Percentiles rank a stretch among this genome's conserved stretches.
These are phyloP conservation scores for Sporothrix protearum DNA, from an alignment of 2,329 filamentous ascomycete genomes.

Conservation along the genomic window DNA sequence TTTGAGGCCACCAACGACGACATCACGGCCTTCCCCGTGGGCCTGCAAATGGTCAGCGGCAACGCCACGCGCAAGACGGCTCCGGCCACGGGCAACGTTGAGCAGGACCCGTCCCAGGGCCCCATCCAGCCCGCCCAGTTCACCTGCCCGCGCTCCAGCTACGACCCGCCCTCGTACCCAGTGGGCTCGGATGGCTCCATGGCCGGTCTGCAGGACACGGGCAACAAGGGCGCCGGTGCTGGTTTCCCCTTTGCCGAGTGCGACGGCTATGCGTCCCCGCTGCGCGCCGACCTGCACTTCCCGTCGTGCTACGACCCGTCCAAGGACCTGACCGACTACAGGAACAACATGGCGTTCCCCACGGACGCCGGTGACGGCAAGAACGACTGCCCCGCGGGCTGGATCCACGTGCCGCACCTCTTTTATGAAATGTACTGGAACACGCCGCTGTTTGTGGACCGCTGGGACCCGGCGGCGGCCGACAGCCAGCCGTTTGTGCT, in stretches of 20 bases:
- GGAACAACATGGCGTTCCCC: slow-evolving; percentile 66
- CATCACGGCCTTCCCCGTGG: slow-evolving; percentile 65
- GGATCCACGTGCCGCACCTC: slow-evolving; percentile 53
- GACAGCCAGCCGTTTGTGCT: slow-evolving; percentile 64
- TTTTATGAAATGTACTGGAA: slow-evolving; percentile 62
- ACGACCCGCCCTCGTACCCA: slow-evolving; percentile 51
- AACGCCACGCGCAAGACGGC: slow-evolving; percentile 56
- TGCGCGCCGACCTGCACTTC: slow-evolving; percentile 66
- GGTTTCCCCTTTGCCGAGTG: slow-evolving; percentile 71
- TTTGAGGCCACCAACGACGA: slow-evolving; percentile 63
- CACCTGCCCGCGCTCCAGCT: slow-evolving; percentile 56
- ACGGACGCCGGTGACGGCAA: slow-evolving; percentile 43
- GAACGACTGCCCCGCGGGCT: slow-evolving; percentile 53
- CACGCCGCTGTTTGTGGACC: slow-evolving; percentile 49
- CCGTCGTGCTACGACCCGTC: slow-evolving; percentile 70
- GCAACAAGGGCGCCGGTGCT: slow-evolving; percentile 54
- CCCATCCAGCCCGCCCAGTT: slow-evolving; percentile 54
- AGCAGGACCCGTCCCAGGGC: slow-evolving; percentile 52
- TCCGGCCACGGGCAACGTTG: slow-evolving; percentile 48
- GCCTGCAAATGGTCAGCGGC: slow-evolving; percentile 69
- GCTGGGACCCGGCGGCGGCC: slow-evolving; percentile 53
- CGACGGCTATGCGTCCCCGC: slow-evolving; percentile 57
- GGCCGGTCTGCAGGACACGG: slow-evolving; percentile 53
- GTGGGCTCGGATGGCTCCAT: slow-evolving; percentile 51
- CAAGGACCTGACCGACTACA: slow-evolving; percentile 56